Percentiles rank a stretch among this genome's conserved stretches.
Conservation (phyloP, 2,329 filamentous ascomycete genomes). For the Diplocarpon mali region DNA sequence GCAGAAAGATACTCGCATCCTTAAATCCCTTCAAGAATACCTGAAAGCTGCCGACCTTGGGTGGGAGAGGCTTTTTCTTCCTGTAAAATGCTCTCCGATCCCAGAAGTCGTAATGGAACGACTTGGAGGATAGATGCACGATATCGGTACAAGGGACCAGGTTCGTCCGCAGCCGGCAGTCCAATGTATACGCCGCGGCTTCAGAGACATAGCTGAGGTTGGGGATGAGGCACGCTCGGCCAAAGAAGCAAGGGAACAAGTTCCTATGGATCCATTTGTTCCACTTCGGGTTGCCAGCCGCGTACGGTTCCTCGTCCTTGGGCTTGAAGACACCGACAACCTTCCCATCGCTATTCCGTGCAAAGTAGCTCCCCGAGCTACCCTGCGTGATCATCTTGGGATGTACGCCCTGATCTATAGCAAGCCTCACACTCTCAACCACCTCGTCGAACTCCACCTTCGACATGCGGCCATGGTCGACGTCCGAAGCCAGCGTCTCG, state of each 20-base stretch:
- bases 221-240: conserved; percentile 85
- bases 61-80: conserved; percentile 74
- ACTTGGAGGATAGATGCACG: conserved; percentile 86
- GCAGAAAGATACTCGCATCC: conserved; percentile 89
- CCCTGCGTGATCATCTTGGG: conserved; percentile 95
- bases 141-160: conserved; percentile 96
- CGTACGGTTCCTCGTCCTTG: conserved; percentile 97
- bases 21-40: conserved; percentile 96
- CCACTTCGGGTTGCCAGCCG: conserved; percentile 95
- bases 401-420: conserved; percentile 84
- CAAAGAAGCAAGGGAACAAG: conserved; percentile 94
- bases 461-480: conserved; percentile 57
- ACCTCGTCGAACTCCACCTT: conserved; percentile 76
- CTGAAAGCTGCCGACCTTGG: conserved; percentile 92
- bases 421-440: conserved; percentile 78
- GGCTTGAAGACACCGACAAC: conserved; percentile 98
- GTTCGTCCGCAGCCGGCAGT: conserved; percentile 78
- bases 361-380: conserved; percentile 97
- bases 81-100: conserved; percentile 79
- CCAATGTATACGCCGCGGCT: conserved; percentile 90
- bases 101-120: conserved; percentile 98
- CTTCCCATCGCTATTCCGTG: conserved; percentile 80
- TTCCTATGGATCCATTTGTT: conserved; percentile 99
- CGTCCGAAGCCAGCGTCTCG: conserved; percentile 54
- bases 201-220: conserved; percentile 97